A percentile compares a stretch with the other conserved stretches of the same genome.
Conservation (phyloP, 2,329 filamentous ascomycete species). For the Fusarium nygamai region DNA sequence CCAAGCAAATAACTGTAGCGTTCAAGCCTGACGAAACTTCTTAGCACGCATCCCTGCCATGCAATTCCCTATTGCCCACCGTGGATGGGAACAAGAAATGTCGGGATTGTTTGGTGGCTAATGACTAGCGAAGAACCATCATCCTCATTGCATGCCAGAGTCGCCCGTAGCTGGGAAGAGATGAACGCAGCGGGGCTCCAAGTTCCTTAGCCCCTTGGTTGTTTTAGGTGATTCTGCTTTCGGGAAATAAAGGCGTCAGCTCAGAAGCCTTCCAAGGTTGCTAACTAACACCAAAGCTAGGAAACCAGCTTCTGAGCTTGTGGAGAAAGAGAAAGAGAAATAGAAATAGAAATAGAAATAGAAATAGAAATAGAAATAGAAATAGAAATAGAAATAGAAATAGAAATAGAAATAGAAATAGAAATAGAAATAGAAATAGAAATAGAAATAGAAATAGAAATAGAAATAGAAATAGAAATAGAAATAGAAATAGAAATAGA, state of each 20-base stretch:
- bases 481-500: too few relatives aligned
- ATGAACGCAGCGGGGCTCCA: neutral
- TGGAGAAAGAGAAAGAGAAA: neutral
- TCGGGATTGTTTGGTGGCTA: neutral
- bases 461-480: too few relatives aligned
- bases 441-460: too few relatives aligned
- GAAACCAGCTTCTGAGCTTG: conserved; percentile 1
- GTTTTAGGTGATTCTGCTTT: conserved; percentile 35
- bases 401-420: too few relatives aligned
- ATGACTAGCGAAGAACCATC: neutral
- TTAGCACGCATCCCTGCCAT: neutral
- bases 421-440: too few relatives aligned
- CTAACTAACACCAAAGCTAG: conserved; percentile 9
- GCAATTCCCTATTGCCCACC: neutral
- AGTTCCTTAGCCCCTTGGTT: conserved; percentile 12
- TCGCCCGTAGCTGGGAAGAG: conserved; percentile 1
- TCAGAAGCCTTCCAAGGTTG: neutral
- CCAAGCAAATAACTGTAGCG: conserved; percentile 1
- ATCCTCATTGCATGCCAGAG: conserved; percentile 28
- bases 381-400: too few relatives aligned
- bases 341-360: neutral
- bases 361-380: too few relatives aligned
- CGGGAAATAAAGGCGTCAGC: conserved; percentile 22
- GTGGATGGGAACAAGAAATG: neutral
- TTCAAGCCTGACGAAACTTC: neutral